phyloP scores from a whole-genome alignment of 306 rosid species.

The Cyclanthera cordifolia region DNA sequence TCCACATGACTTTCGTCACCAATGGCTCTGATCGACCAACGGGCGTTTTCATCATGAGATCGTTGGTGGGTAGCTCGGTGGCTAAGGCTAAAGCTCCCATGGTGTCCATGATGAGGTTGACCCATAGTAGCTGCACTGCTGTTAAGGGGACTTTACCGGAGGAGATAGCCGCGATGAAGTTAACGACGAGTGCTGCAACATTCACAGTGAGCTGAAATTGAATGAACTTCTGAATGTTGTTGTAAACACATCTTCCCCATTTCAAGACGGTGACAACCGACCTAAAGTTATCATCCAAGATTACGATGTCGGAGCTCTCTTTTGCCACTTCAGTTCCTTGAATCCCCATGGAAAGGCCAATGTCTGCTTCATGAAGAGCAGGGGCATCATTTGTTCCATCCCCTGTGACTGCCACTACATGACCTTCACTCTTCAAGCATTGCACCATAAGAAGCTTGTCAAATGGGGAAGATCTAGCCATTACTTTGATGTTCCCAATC shows the following conservation, averaged over 20 bases:
- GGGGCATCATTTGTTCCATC: slow-evolving; percentile 25
- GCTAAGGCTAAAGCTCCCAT: slow-evolving; percentile 27
- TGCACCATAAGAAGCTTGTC: slow-evolving; percentile 24
- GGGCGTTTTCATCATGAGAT: slow-evolving; percentile 13
- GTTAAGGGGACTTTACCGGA: slow-evolving; percentile 19
- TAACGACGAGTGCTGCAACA: slow-evolving; percentile 14
- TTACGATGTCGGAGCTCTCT: slow-evolving; percentile 21
- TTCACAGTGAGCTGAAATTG: slow-evolving; percentile 24
- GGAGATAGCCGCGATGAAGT: slow-evolving; percentile 15
- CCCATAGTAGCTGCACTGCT: slow-evolving; percentile 22
- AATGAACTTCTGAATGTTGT: slow-evolving; percentile 21
- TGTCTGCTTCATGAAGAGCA: slow-evolving; percentile 21
- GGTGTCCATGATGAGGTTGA: slow-evolving; percentile 24
- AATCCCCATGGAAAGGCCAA: slow-evolving; percentile 25
- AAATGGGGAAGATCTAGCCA: slow-evolving; percentile 22
- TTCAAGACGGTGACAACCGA: slow-evolving; percentile 15
- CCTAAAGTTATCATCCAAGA: slow-evolving; percentile 16
- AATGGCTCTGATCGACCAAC: slow-evolving; percentile 14
- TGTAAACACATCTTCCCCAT: slow-evolving; percentile 24
- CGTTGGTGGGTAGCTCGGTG: slow-evolving; percentile 15
- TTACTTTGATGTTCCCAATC: slow-evolving; percentile 14
- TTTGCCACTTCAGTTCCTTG: slow-evolving; percentile 26
- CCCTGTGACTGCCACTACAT: slow-evolving; percentile 24
- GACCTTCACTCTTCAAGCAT: slow-evolving; percentile 18
- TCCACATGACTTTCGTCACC: slow-evolving; percentile 22